These are phyloP conservation scores for Euryodendron excelsum DNA, from an alignment of 148 eudicot species.

Conservation along the genomic window DNA sequence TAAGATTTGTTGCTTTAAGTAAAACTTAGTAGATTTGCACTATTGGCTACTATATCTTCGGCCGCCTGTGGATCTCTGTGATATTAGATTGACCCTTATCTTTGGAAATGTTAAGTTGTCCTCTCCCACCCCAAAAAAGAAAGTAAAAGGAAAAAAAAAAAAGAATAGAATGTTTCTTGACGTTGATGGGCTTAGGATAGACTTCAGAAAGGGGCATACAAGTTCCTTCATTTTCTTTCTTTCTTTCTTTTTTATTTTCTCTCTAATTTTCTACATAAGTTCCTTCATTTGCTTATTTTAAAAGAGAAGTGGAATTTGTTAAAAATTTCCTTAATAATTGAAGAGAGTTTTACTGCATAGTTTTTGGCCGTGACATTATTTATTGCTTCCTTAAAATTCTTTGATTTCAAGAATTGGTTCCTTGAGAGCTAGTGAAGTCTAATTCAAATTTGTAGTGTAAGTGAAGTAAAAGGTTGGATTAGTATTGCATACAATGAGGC, in stretches of 20 bases:
- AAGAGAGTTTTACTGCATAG: not conserved
- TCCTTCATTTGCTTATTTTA: not conserved
- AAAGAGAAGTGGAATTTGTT: not conserved
- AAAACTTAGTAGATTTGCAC: not conserved
- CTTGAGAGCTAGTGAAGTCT: not conserved
- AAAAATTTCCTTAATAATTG: not conserved
- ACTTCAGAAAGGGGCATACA: no score
- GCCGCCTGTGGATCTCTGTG: no score
- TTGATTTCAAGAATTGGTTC: not conserved
- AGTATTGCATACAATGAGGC: not conserved
- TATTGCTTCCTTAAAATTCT: not conserved
- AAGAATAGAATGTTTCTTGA: no score
- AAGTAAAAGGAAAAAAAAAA: no score
- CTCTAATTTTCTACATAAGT: not conserved
- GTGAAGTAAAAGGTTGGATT: no score
- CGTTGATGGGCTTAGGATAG: not conserved
- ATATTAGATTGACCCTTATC: not conserved
- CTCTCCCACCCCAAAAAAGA: no score
- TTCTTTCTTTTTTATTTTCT: no score
- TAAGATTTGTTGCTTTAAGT: not conserved
- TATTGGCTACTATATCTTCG: not conserved
- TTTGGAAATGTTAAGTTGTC: no score
- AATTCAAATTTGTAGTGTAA: not conserved
- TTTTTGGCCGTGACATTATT: not conserved
- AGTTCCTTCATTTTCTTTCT: no score